Conservation (phyloP, 2,329 filamentous ascomycete genomes). For the Diaporthe humulicola region DNA sequence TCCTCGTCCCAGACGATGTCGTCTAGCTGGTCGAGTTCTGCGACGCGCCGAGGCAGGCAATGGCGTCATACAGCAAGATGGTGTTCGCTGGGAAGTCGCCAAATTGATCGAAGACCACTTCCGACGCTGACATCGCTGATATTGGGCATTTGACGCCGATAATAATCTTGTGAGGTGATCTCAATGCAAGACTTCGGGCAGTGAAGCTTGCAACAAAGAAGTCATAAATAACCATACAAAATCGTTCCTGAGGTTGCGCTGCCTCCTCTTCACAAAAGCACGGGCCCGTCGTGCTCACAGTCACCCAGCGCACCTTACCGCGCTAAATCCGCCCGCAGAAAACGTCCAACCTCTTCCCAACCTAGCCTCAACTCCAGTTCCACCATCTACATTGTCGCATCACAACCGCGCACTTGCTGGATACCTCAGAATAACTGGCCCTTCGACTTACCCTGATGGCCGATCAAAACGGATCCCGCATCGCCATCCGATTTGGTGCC, state of each 20-base stretch:
- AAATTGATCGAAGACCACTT: not conserved
- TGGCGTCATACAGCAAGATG: not conserved
- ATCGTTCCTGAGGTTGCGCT: not conserved
- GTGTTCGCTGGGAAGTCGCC: not conserved
- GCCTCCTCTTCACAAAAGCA: slow-evolving; percentile 8
- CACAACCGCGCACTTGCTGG: not conserved
- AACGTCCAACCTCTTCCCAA: not conserved
- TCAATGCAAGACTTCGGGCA: not conserved
- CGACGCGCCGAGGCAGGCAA: not conserved
- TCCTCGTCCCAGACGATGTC: not conserved
- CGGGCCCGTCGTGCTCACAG: not conserved
- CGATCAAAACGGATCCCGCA: slow-evolving; percentile 54
- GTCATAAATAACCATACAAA: not conserved
- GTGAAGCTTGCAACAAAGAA: not conserved
- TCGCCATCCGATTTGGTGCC: slow-evolving; percentile 64
- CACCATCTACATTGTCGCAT: not conserved
- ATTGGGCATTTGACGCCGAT: not conserved
- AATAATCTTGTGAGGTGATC: not conserved
- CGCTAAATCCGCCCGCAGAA: slow-evolving; percentile 13
- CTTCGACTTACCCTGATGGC: slow-evolving; percentile 50
- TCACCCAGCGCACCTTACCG: not conserved
- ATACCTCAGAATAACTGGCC: not conserved
- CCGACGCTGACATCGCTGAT: not conserved
- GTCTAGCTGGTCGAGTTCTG: not conserved
- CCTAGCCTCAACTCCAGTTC: not conserved